A percentile compares a stretch with the other conserved stretches of the same genome.
Conservation (phyloP, 2,329 filamentous ascomycete genomes). For the Claviceps sp. region DNA sequence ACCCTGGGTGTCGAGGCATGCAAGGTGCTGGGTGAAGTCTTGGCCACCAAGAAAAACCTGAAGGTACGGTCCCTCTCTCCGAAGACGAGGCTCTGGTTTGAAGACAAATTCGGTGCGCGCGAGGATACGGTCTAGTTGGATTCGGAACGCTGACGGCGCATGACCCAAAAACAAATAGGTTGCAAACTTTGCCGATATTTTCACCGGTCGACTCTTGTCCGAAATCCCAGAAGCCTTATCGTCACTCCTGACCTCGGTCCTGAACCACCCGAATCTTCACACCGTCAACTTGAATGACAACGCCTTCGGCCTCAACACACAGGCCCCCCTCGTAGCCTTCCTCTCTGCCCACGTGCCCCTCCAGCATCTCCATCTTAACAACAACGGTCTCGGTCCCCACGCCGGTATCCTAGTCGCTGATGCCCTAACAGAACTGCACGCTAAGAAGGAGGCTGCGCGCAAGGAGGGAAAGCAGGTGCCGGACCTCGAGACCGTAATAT, state of each 20-base stretch:
- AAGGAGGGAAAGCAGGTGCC: slow-evolving; percentile 61
- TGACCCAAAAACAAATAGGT: slow-evolving; percentile 27
- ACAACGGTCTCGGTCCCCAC: slow-evolving; percentile 89
- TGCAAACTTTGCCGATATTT: slow-evolving; percentile 93
- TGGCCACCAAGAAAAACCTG: slow-evolving; percentile 72
- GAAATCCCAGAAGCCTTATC: slow-evolving; percentile 89
- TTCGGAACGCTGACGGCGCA: not conserved
- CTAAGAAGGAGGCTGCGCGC: slow-evolving; percentile 67
- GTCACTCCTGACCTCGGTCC: slow-evolving; percentile 69
- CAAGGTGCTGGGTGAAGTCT: slow-evolving; percentile 68
- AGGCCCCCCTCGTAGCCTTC: slow-evolving; percentile 85
- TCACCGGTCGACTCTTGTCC: slow-evolving; percentile 81
- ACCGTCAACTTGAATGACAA: slow-evolving; percentile 97
- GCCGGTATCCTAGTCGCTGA: slow-evolving; percentile 83
- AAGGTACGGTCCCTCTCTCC: slow-evolving; percentile 35
- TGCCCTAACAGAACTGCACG: slow-evolving; percentile 68
- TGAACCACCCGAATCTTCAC: slow-evolving; percentile 73
- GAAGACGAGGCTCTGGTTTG: not conserved
- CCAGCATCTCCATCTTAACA: slow-evolving; percentile 91
- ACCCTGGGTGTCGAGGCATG: slow-evolving; percentile 84
- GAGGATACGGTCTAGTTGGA: too few relatives aligned
- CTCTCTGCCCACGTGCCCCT: slow-evolving; percentile 78
- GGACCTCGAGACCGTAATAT: slow-evolving; percentile 89
- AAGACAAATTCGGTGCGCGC: too few relatives aligned
- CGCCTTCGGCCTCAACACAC: slow-evolving; percentile 90